phyloP scores from a whole-genome alignment of 345 rosid species.

The Moringa oleifera region DNA sequence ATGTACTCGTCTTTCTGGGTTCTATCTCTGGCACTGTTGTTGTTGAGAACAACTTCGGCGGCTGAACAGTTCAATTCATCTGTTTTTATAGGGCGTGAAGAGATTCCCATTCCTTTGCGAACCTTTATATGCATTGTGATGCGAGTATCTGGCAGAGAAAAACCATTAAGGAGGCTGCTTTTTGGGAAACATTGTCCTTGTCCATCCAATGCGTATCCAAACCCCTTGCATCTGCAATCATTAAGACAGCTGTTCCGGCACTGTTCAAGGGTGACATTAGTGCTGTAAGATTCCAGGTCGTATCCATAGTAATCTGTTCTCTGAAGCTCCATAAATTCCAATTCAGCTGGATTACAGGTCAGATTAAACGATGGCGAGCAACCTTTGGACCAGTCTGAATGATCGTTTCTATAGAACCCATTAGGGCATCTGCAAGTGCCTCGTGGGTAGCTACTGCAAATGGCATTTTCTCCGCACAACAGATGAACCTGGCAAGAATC shows the following conservation, averaged over 20 bases:
- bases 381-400: conserved; percentile 23
- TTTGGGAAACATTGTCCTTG: conserved; percentile 18
- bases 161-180: conserved; percentile 16
- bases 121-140: conserved; percentile 15
- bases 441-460: conserved; percentile 15
- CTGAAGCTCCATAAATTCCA: conserved; percentile 10
- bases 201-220: conserved; percentile 18
- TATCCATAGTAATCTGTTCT: conserved; percentile 19
- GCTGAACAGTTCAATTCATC: conserved; percentile 12
- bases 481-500: conserved; percentile 20
- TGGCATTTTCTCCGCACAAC: conserved; percentile 23
- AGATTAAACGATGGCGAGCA: conserved; percentile 20
- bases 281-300: conserved; percentile 5
- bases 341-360: conserved; percentile 12
- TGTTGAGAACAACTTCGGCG: conserved; percentile 1
- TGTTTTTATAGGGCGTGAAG: neutral
- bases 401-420: conserved; percentile 16
- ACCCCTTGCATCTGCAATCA: conserved; percentile 23
- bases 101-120: conserved; percentile 7
- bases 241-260: conserved; percentile 16
- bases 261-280: neutral
- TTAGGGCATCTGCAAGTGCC: conserved; percentile 21
- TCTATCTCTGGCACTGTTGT: neutral
- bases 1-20: conserved; percentile 9
- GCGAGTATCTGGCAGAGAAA: neutral